Percentiles rank a stretch among this genome's conserved stretches.
Evolutionary conservation across 106 monocot species (phyloP).

Genomic region (Phalaenopsis equestris): DNA sequence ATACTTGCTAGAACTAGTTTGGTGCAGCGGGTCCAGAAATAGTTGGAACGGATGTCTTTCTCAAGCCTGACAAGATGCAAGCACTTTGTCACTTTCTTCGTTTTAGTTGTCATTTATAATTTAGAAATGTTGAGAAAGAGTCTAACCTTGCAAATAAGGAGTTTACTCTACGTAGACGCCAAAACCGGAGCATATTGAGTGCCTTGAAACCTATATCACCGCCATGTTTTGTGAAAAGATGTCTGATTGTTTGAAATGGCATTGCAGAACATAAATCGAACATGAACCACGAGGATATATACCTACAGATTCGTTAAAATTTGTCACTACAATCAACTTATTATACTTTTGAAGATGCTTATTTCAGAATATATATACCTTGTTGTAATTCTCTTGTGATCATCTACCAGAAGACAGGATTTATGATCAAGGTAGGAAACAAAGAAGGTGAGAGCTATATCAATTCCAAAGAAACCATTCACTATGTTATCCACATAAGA

Average conservation of each 20-base stretch:
- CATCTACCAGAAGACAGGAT: conserved; percentile 40
- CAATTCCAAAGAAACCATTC: conserved; percentile 54
- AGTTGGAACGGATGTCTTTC: conserved; percentile 71
- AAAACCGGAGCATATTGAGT: conserved; percentile 85
- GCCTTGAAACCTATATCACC: conserved; percentile 42
- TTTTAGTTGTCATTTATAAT: background rate
- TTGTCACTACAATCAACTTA: background rate
- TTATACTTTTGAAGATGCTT: background rate
- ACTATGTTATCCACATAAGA: conserved; percentile 40
- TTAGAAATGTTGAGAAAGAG: background rate
- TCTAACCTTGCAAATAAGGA: conserved; percentile 74
- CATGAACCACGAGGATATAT: conserved; percentile 60
- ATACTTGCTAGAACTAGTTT: conserved; percentile 50
- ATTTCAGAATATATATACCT: conserved; percentile 26
- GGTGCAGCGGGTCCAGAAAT: conserved; percentile 66
- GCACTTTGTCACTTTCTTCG: background rate
- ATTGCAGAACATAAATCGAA: conserved; percentile 59
- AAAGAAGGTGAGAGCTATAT: conserved; percentile 70
- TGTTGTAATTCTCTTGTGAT: conserved; percentile 53
- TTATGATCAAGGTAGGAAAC: conserved; percentile 49
- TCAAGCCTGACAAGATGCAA: conserved; percentile 33
- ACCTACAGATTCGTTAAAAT: conserved; percentile 24
- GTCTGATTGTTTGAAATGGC: conserved; percentile 56
- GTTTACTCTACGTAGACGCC: conserved; percentile 88
- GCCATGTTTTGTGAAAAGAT: conserved; percentile 28